phyloP scores from a whole-genome alignment of 805 yeast species.

The Yamadazyma tumulicola region DNA sequence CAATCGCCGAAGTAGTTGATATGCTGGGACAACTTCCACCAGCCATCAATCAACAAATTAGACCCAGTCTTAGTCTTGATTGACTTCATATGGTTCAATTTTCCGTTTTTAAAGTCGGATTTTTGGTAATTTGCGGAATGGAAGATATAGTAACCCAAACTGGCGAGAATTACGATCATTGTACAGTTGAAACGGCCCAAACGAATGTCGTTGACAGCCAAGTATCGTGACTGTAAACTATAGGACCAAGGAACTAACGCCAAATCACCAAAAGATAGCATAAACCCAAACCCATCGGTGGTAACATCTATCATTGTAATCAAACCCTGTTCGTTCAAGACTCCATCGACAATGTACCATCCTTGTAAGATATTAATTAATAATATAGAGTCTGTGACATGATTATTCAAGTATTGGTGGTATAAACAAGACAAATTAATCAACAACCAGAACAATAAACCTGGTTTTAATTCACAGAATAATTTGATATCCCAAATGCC shows the following conservation, averaged over 20 bases:
- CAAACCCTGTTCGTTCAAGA: slow-evolving; percentile 83
- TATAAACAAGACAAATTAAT: slow-evolving; percentile 78
- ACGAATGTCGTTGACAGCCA: slow-evolving; percentile 47
- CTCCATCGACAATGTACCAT: slow-evolving; percentile 87
- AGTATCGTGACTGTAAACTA: slow-evolving; percentile 78
- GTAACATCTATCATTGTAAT: slow-evolving; percentile 94
- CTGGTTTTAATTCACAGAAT: slow-evolving; percentile 93
- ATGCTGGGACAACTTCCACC: slow-evolving; percentile 96
- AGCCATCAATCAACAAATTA: slow-evolving; percentile 79
- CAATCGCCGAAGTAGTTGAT: slow-evolving; percentile 96
- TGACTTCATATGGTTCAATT: slow-evolving; percentile 54
- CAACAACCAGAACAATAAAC: slow-evolving; percentile 80
- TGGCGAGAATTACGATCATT: slow-evolving; percentile 46
- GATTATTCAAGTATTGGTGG: slow-evolving; percentile 68
- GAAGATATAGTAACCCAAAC: slow-evolving; percentile 76
- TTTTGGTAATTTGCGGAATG: slow-evolving; percentile 82
- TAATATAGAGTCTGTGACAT: slow-evolving; percentile 66
- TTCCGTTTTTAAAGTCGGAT: slow-evolving; percentile 76
- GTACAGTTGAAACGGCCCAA: slow-evolving; percentile 43
- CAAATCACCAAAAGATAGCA: slow-evolving; percentile 93
- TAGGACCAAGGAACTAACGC: slow-evolving; percentile 92
- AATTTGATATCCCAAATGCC: slow-evolving; percentile 84
- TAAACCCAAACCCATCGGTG: slow-evolving; percentile 95
- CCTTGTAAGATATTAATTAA: slow-evolving; percentile 69
- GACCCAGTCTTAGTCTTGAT: slow-evolving; percentile 77